Percentiles rank a stretch among this genome's conserved stretches.
phyloP scores from a whole-genome alignment of 2,329 filamentous ascomycete genomes.

The Cladosporium sp. region DNA sequence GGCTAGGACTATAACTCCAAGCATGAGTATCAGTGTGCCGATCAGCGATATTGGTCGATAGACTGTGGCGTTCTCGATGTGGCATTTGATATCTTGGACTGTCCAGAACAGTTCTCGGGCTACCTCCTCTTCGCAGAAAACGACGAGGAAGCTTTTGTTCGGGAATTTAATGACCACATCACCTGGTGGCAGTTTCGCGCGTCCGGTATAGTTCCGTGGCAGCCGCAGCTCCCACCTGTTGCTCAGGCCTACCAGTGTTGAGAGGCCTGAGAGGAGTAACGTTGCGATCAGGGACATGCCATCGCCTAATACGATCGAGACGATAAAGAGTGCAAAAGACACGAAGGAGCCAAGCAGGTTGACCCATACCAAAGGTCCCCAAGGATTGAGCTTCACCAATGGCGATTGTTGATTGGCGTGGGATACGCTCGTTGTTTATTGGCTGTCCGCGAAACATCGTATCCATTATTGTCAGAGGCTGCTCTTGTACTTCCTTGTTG shows the following conservation, averaged over 20 bases:
- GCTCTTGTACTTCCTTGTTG: background rate
- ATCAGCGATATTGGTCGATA: slow-evolving; percentile 51
- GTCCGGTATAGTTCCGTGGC: no score
- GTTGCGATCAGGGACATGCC: slow-evolving; percentile 54
- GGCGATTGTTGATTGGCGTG: background rate
- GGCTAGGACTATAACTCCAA: slow-evolving; percentile 52
- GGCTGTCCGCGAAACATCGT: slow-evolving; percentile 46
- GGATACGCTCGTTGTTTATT: background rate
- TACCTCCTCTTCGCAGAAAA: no score
- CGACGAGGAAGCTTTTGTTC: no score
- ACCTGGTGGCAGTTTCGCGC: no score
- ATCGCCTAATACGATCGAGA: slow-evolving; percentile 48
- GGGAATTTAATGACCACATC: no score
- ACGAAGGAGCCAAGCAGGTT: slow-evolving; percentile 46
- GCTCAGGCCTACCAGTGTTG: no score
- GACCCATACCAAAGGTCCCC: slow-evolving; percentile 48
- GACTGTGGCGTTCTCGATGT: no score
- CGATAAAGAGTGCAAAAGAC: slow-evolving; percentile 43
- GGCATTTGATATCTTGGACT: no score
- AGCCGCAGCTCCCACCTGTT: no score
- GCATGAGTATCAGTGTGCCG: slow-evolving; percentile 54
- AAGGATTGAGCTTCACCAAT: background rate
- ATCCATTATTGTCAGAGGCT: slow-evolving; percentile 18
- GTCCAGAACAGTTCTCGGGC: no score
- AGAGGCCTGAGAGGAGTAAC: slow-evolving; percentile 48